A percentile compares a stretch with the other conserved stretches of the same genome.
Conservation (phyloP, 129 eudicot species). For the Centaurea solstitialis region DNA sequence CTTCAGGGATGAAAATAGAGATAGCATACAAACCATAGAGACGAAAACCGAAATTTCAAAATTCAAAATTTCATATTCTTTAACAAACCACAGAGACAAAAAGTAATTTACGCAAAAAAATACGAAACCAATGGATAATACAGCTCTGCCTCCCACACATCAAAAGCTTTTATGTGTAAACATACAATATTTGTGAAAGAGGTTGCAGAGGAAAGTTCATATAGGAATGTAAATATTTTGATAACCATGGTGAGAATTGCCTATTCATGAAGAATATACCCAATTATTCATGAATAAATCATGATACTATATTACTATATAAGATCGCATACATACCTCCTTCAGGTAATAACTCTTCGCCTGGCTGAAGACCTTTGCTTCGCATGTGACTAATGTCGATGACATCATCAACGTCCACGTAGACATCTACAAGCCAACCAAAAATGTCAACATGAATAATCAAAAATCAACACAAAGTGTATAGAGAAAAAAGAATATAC, state of each 20-base stretch:
- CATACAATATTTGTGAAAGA: neutral
- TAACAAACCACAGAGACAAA: too few species aligned
- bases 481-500: conserved; percentile 32
- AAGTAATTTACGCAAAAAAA: neutral
- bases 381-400: conserved; percentile 89
- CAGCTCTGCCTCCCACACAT: neutral
- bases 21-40: too few species aligned
- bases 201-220: neutral
- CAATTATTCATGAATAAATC: neutral
- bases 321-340: conserved; percentile 43
- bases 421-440: conserved; percentile 61
- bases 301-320: neutral
- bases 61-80: too few species aligned
- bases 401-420: conserved; percentile 81
- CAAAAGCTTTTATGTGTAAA: neutral
- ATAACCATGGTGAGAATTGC: neutral
- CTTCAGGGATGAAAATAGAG: too few species aligned
- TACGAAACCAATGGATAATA: neutral
- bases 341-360: conserved; percentile 88
- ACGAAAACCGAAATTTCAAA: too few species aligned
- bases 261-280: neutral
- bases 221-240: neutral
- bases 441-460: conserved; percentile 1
- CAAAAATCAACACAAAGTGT: neutral
- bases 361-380: conserved; percentile 91